Conservation (phyloP, 2,329 filamentous ascomycete species). For the Xylaria sp. region DNA sequence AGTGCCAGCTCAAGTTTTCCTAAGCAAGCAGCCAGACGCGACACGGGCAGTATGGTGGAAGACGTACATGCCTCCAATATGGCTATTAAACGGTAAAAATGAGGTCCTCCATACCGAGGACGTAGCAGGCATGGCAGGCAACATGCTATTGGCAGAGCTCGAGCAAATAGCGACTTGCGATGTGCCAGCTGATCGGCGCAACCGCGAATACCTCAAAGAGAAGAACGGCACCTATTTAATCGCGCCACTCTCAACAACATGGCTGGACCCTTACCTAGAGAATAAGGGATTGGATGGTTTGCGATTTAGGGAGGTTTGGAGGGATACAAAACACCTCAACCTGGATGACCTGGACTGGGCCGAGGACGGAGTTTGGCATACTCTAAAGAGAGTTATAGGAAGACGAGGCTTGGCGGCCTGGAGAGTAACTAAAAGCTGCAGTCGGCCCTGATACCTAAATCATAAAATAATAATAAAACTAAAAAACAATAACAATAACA, state of each 20-base stretch:
- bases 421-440: constrained; percentile 73
- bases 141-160: constrained; percentile 69
- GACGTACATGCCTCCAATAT: constrained; percentile 83
- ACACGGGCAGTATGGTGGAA: constrained; percentile 85
- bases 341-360: constrained; percentile 84
- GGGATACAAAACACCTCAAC: constrained; percentile 74
- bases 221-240: constrained; percentile 76
- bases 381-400: constrained; percentile 74
- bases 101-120: constrained; percentile 76
- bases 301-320: constrained; percentile 77
- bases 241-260: constrained; percentile 77
- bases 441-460: constrained; percentile 33
- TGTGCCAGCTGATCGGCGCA: constrained; percentile 65
- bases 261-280: constrained; percentile 71
- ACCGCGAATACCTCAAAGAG: constrained; percentile 68
- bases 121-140: constrained; percentile 76
- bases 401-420: constrained; percentile 70
- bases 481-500: constrained; percentile 4
- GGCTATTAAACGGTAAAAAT: constrained; percentile 82
- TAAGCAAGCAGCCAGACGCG: constrained; percentile 75
- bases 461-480: constrained; percentile 17
- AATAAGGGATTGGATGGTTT: constrained; percentile 70
- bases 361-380: constrained; percentile 79
- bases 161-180: constrained; percentile 71
- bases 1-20: constrained; percentile 78